Base-by-base conservation (phyloP, 2,329 filamentous ascomycete species). In the Dactylonectria estremocensis region DNA sequence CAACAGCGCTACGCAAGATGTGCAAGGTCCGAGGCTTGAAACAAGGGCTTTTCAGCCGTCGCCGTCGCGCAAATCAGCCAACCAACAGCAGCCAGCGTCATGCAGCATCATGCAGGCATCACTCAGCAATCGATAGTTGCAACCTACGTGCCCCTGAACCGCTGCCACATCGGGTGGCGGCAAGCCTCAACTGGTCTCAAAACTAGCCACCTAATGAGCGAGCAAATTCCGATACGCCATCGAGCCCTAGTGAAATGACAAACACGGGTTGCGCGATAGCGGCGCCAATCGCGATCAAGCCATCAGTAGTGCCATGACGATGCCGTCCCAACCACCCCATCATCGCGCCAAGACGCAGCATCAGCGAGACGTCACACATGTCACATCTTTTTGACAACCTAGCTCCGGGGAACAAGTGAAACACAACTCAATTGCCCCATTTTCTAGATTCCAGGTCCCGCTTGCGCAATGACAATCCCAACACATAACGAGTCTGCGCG, bases 381-480 rank as follows among this genome's bases (percentile, higher is more conserved):
- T 4, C 18, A 11, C 45, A 46, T 46, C 45, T 46, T 46, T 46
- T 46, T 46, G 45, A 46, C 45, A 46, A 5, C 45, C 8, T 46
- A 13, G 18, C 45, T 46, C 45, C 18, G 20, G 45, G 22, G 45
- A 46, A 46, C 45, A 46, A 22, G n/a, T 46, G 45, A 46, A 46
- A 46, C 45, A 46, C 9, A 46, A 46, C 45, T 46, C n/a, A 46
- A 46, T 20, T 46, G 45, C 18, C 45, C 18, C 45, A 46, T 46
- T 46, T 46, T 11, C 45, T 20, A 46, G 45, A 46, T 46, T 22
- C 18, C 45, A 22, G 45, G n/a, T 22, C 2, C 45, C 45, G 14
- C 10, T 46, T 46, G 10, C n/a, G 45, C 10, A 10, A 20, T 22
- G 14, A 8, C 18, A 7, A 46, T 22, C 6, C 13, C 2, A 46